Evolutionary conservation across 2,329 filamentous ascomycete genomes (phyloP), one percentile per base, ranked within the genome.

Genomic region (Pseudogymnoascus sp.): DNA sequence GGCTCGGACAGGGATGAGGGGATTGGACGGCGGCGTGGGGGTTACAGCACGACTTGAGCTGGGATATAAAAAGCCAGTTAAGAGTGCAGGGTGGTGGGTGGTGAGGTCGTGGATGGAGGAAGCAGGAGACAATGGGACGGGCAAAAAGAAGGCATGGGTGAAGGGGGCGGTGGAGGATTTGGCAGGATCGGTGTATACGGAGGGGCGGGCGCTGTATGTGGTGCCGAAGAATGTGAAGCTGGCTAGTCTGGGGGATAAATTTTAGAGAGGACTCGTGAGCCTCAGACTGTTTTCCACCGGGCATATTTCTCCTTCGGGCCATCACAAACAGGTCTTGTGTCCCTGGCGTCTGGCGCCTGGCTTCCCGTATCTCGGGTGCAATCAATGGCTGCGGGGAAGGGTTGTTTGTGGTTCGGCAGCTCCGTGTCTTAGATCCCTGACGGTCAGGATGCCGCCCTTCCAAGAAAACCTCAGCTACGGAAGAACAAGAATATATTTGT

Each of bases 11-110:
- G 84, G 83, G 10, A 76, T 85, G 63, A 72, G 74, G 53, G 71
- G 73, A 33, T 78, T 85, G 66, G 77, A 78, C 1, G 75, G 74
- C 8, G 75, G 77, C 50, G 81, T 80, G 35, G 81, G 83, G 69
- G 75, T 87, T 68, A 82, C 85, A 70, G 78, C 86, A 44, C 81
- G 79, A 61, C 74, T 87, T 35, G 77, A 83, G 65, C 71, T 92
- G 60, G 79, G 81, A 62, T 93, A 91, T 73, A 78, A 82, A 47
- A 80, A 79, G 64, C 86, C 85, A 0, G 84, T 86, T 7, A 74
- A 79, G 36, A 82, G 83, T 40, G 81, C 83, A 62, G 76, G 79
- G 40, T 89, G 88, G 72, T 90, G 90, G 74, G 78, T 88, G 33
- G 75, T 91, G 6, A 78, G 80, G 63, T 78, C 80, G 11, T 72